phyloP scores from a whole-genome alignment of 2,329 filamentous ascomycete species.

The Fusarium albosuccineum region DNA sequence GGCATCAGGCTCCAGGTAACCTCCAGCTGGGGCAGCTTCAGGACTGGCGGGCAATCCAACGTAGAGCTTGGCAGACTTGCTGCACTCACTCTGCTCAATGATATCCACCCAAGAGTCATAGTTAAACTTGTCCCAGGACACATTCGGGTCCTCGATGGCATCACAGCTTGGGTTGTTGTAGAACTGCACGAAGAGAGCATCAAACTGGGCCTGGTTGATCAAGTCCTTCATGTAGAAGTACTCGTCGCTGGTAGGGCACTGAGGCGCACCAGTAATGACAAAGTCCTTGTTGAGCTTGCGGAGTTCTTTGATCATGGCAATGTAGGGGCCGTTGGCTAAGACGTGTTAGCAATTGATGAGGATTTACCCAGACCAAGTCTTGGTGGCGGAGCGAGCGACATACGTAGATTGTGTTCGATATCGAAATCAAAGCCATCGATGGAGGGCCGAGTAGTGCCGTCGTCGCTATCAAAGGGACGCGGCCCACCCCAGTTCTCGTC shows the following conservation, averaged over 20 bases:
- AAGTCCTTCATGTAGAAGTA: constrained; percentile 53
- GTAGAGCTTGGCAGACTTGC: constrained; percentile 59
- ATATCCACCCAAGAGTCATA: constrained; percentile 58
- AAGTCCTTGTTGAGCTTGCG: constrained; percentile 49
- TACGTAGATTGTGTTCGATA: constrained; percentile 53
- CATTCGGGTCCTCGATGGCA: constrained; percentile 46
- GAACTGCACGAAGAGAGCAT: constrained; percentile 62
- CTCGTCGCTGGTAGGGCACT: constrained; percentile 53
- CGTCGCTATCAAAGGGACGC: constrained; percentile 55
- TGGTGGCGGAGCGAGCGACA: constrained; percentile 15
- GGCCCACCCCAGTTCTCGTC: constrained; percentile 49
- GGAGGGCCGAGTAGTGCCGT: constrained; percentile 37
- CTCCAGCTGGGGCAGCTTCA: constrained; percentile 42
- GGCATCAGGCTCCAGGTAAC: constrained; percentile 52
- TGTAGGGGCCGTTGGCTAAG: constrained; percentile 53
- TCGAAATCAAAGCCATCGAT: constrained; percentile 61
- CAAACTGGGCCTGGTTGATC: constrained; percentile 57
- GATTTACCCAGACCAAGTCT: neutral
- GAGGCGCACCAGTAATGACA: constrained; percentile 60
- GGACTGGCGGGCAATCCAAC: constrained; percentile 57
- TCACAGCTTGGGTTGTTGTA: constrained; percentile 62
- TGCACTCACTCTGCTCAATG: constrained; percentile 51
- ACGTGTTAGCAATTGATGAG: constrained; percentile 6
- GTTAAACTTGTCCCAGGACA: constrained; percentile 54
- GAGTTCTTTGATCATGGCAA: constrained; percentile 54